A percentile compares a stretch with the other conserved stretches of the same genome.
Conservation (phyloP, 805 yeast species). For the Kodamaea fukazawae region DNA sequence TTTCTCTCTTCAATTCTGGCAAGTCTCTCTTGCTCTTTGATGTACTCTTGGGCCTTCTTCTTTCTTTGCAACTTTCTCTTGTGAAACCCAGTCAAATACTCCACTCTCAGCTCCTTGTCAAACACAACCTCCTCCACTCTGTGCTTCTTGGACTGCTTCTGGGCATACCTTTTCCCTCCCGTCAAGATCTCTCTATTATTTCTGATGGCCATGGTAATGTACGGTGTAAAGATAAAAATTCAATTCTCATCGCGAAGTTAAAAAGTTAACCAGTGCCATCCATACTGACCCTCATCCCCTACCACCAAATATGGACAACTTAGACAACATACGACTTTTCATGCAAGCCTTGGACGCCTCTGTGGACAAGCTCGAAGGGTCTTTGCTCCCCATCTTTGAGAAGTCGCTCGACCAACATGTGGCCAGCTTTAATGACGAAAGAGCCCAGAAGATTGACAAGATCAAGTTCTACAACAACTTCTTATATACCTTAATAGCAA, state of each 20-base stretch:
- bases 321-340: conserved; percentile 40
- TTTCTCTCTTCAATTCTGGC: conserved; percentile 75
- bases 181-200: conserved; percentile 83
- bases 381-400: conserved; percentile 35
- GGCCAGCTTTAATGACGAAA: conserved; percentile 12
- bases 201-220: conserved; percentile 18
- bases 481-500: conserved; percentile 54
- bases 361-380: conserved; percentile 31
- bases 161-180: conserved; percentile 78
- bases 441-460: conserved; percentile 24
- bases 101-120: conserved; percentile 74
- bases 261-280: conserved; percentile 1
- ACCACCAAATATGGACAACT: conserved; percentile 43
- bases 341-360: conserved; percentile 37
- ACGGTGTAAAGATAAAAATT: neutral
- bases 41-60: conserved; percentile 76
- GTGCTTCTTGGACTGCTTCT: conserved; percentile 60
- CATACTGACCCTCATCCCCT: too few species aligned
- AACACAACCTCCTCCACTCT: conserved; percentile 83
- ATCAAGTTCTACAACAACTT: conserved; percentile 35
- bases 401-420: conserved; percentile 39
- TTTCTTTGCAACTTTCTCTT: conserved; percentile 87
- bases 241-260: conserved; percentile 3
- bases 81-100: conserved; percentile 92
- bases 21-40: conserved; percentile 72